Conservation (phyloP, 2,329 filamentous ascomycete genomes). For the Venturia nashicola region DNA sequence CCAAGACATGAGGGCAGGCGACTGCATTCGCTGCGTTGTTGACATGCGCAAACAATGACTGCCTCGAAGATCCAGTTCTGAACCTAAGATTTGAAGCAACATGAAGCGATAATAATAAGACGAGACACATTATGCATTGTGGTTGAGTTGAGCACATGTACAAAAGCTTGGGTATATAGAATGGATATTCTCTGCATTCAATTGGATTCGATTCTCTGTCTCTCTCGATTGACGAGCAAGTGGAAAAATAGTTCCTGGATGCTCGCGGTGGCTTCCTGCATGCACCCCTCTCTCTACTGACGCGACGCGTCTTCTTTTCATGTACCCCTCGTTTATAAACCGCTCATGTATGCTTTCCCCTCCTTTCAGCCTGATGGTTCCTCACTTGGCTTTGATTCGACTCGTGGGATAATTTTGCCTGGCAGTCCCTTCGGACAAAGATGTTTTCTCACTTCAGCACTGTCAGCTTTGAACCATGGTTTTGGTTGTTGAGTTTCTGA, state of each 20-base stretch:
- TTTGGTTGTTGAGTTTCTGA: too few species aligned
- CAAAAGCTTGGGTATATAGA: background rate
- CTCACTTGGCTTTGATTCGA: too few species aligned
- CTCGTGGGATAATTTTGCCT: too few species aligned
- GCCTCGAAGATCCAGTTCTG: background rate
- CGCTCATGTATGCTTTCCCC: background rate
- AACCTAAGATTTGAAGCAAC: background rate
- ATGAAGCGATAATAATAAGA: background rate
- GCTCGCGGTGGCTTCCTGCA: background rate
- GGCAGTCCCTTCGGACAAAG: too few species aligned
- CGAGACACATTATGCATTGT: background rate
- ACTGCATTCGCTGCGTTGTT: constrained; percentile 93
- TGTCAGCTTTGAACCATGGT: too few species aligned
- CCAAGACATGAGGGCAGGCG: constrained; percentile 85
- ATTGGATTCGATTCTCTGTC: too few species aligned
- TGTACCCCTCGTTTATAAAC: background rate
- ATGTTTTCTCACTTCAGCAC: too few species aligned
- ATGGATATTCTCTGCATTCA: background rate
- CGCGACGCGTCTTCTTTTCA: background rate
- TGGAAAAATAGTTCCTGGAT: background rate
- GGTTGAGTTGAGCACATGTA: background rate
- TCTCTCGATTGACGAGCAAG: background rate
- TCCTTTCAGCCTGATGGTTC: background rate
- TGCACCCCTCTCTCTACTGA: background rate
- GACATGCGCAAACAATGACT: constrained; percentile 35